A percentile compares a stretch with the other conserved stretches of the same genome.
Evolutionary conservation across 345 rosid species (phyloP).

Genomic region (Corymbia maculata): DNA sequence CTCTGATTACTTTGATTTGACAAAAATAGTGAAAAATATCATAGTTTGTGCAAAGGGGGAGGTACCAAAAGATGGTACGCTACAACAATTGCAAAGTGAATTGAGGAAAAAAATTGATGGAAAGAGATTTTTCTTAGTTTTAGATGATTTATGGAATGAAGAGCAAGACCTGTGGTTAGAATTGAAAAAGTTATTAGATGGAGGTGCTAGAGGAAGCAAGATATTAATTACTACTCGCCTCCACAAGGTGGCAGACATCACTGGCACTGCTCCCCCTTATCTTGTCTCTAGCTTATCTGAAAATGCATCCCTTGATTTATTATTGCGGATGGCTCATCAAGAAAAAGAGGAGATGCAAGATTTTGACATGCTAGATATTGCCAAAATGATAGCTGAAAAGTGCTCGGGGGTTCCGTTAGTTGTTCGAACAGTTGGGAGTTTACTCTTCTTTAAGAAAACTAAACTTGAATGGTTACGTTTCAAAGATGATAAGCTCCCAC

Average conservation of each 20-base stretch:
- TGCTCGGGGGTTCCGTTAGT: not conserved
- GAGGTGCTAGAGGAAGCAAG: not conserved
- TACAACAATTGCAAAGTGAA: no score
- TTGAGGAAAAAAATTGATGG: not conserved
- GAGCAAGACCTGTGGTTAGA: accelerated
- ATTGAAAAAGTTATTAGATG: not conserved
- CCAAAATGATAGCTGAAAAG: not conserved
- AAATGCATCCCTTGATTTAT: not conserved
- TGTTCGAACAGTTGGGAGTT: not conserved
- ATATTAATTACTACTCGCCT: not conserved
- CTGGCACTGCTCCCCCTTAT: accelerated
- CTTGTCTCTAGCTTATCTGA: not conserved
- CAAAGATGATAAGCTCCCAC: not conserved
- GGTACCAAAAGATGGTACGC: accelerated
- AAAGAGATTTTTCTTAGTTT: not conserved
- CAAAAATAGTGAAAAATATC: no score
- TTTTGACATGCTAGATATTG: not conserved
- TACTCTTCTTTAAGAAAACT: not conserved
- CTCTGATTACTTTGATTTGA: no score
- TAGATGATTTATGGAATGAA: not conserved
- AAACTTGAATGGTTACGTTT: constrained; percentile 1
- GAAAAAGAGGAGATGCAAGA: not conserved
- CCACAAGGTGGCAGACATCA: not conserved
- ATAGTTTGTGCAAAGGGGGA: accelerated
- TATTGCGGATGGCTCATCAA: not conserved